phyloP scores from a whole-genome alignment of 768 basidiomycete species.

The Russula foetens region DNA sequence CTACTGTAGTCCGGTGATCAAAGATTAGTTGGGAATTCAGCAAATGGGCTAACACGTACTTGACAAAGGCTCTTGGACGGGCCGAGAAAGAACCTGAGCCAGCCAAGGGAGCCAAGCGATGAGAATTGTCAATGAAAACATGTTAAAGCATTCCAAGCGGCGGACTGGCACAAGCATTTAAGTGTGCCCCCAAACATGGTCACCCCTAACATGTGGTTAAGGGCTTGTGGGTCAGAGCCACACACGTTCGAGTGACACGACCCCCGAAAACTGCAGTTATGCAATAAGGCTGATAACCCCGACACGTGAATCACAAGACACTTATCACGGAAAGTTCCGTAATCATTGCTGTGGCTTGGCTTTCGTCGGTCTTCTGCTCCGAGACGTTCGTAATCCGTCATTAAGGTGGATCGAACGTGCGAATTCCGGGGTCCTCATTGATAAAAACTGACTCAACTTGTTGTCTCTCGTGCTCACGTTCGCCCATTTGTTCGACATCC shows the following conservation, averaged over 20 bases:
- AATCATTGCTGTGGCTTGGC: neutral
- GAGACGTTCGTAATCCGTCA: slow-evolving; percentile 2
- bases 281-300: neutral
- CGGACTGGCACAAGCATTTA: neutral
- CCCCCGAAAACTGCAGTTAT: slow-evolving; percentile 1
- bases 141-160: slow-evolving; percentile 1
- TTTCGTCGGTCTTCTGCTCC: neutral
- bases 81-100: neutral
- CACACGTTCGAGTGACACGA: neutral
- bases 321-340: neutral
- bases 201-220: neutral
- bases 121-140: slow-evolving; percentile 3
- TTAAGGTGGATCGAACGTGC: slow-evolving; percentile 14
- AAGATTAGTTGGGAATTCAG: neutral
- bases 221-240: neutral
- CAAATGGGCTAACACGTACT: neutral
- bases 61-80: slow-evolving; percentile 11
- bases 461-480: slow-evolving; percentile 8
- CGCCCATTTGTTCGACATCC: slow-evolving; percentile 7
- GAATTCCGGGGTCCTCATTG: neutral
- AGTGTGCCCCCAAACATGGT: too few species aligned
- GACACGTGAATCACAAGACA: neutral
- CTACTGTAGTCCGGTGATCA: neutral
- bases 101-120: neutral
- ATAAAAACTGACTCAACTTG: slow-evolving; percentile 8